Percentiles rank a stretch among this genome's conserved stretches.
Conservation (phyloP, 805 yeast species). For the Maudiozyma barnettii region DNA sequence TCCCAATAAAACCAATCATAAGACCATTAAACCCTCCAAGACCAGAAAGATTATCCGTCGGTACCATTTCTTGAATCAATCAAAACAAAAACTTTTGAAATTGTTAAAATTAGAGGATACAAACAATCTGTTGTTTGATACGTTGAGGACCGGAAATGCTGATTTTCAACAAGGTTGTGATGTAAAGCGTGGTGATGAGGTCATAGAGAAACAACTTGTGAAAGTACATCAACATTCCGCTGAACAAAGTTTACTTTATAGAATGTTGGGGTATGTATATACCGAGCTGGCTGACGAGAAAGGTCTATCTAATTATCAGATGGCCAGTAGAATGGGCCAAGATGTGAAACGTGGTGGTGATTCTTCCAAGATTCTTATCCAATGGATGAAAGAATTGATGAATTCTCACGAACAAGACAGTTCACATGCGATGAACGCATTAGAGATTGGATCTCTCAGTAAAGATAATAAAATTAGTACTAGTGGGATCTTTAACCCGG, state of each 20-base stretch:
- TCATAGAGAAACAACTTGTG: slow-evolving; percentile 10
- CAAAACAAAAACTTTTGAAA: slow-evolving; percentile 35
- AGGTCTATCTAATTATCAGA: slow-evolving; percentile 71
- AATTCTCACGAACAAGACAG: slow-evolving; percentile 2
- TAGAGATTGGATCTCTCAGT: slow-evolving; percentile 80
- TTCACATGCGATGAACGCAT: slow-evolving; percentile 31
- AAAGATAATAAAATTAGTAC: slow-evolving; percentile 60
- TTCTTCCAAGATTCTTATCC: slow-evolving; percentile 70
- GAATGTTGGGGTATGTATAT: slow-evolving; percentile 44
- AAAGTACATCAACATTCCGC: slow-evolving; percentile 4
- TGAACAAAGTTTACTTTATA: slow-evolving; percentile 13
- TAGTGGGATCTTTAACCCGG: slow-evolving; percentile 40
- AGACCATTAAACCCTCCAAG: slow-evolving; percentile 55
- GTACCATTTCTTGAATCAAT: slow-evolving; percentile 62
- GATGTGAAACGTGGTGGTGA: slow-evolving; percentile 76
- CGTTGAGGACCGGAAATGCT: background rate
- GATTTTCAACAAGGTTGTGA: background rate
- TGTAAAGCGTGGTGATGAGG: background rate
- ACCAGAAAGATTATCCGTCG: slow-evolving; percentile 71
- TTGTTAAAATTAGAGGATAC: slow-evolving; percentile 18
- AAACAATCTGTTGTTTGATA: background rate
- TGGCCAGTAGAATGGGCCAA: slow-evolving; percentile 83
- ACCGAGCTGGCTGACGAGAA: slow-evolving; percentile 57
- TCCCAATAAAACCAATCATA: slow-evolving; percentile 27
- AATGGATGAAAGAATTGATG: slow-evolving; percentile 46